These are phyloP conservation scores for Cucumis melo DNA, from an alignment of 306 rosid species.

Conservation along the genomic window DNA sequence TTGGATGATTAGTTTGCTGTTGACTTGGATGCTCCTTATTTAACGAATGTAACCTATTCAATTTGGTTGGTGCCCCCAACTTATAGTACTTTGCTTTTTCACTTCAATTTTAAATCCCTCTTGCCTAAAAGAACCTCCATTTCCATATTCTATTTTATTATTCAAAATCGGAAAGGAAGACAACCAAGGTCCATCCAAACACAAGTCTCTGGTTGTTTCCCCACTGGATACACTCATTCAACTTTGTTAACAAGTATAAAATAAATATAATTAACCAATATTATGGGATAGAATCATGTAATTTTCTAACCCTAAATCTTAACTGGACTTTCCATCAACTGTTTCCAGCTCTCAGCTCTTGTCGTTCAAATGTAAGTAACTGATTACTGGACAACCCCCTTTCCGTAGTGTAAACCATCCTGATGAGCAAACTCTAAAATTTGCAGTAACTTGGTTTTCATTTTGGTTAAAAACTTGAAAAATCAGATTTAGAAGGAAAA, in stretches of 20 bases:
- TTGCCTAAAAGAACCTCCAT: not conserved
- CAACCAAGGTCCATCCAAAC: not conserved
- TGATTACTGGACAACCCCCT: not conserved
- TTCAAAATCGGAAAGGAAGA: not conserved
- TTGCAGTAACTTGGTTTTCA: not conserved
- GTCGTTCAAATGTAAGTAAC: too few relatives aligned
- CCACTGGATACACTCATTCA: not conserved
- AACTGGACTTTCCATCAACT: not conserved
- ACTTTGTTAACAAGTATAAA: not conserved
- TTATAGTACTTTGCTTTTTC: not conserved
- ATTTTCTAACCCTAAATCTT: not conserved
- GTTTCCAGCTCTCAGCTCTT: not conserved
- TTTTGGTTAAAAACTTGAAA: not conserved
- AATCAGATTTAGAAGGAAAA: too few relatives aligned
- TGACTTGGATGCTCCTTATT: not conserved
- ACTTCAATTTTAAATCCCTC: not conserved
- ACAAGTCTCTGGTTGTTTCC: not conserved
- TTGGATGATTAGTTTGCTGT: too few relatives aligned
- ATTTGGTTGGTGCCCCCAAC: not conserved
- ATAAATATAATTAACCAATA: not conserved
- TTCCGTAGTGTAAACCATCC: not conserved
- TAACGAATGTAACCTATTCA: not conserved
- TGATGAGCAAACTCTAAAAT: not conserved
- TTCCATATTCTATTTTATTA: too few relatives aligned
- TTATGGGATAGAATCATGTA: not conserved